Conservation (phyloP, 148 eudicot species). For the Rhododendron henanense region DNA sequence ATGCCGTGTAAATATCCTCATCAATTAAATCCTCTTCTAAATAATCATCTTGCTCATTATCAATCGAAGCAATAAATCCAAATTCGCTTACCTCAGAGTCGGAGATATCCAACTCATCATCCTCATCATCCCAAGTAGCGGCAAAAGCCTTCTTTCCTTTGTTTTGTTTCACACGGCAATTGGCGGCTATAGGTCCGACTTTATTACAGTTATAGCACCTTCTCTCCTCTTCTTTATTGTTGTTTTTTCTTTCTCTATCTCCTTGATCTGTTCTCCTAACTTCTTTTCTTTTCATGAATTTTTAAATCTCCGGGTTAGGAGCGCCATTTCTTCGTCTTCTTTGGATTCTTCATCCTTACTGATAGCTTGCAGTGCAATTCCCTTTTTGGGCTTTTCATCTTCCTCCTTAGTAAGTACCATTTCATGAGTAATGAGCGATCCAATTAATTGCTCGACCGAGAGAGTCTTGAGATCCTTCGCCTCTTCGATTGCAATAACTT, state of each 20-base stretch:
- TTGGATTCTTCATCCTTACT: neutral
- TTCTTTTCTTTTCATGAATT: neutral
- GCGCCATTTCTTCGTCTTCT: neutral
- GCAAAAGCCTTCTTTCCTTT: no score
- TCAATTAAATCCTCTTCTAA: neutral
- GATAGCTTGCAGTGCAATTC: neutral
- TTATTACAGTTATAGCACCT: no score
- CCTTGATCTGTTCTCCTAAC: neutral
- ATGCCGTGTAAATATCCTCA: neutral
- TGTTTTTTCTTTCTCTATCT: neutral
- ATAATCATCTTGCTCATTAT: no score
- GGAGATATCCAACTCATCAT: no score
- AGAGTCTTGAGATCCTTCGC: neutral
- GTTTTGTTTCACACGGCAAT: no score
- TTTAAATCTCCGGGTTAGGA: neutral
- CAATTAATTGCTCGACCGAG: neutral
- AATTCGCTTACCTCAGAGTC: neutral
- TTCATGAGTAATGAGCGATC: neutral
- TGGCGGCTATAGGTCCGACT: no score
- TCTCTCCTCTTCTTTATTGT: no score
- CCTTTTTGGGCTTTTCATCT: neutral
- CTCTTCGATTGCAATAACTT: neutral
- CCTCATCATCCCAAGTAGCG: no score
- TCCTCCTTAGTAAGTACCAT: neutral
- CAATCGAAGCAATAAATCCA: neutral